Evolutionary conservation across 768 basidiomycete species (phyloP), one percentile per base, ranked within the genome.

Genomic region (Kwoniella shandongensis): DNA sequence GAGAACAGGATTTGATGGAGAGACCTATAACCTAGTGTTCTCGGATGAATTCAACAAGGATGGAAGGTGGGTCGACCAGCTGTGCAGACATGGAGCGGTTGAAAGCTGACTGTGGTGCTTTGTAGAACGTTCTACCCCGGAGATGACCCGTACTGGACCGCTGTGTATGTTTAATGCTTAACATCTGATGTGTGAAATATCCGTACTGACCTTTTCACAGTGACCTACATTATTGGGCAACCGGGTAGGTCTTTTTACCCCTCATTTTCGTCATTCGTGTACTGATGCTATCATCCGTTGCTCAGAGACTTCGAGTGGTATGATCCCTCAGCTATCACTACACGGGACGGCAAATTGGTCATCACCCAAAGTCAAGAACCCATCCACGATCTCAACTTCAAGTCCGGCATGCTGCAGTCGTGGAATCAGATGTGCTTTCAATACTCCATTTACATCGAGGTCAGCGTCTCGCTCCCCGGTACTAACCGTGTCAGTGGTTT

Each of bases 351-450:
- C 4, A 85, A 86, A 59, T 80, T 97, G 12, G 85, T 88, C 8
- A 85, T 97, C 58, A 90, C 89, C 11, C 81, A 93, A 74, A 81
- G 82, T 11, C 84, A 91, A 78, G 78, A 81, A 60, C 79, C 76
- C 20, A 86, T 80, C 55, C 86, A 96, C 70, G 82, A 89, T 65
- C 81, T 98, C 57, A 88, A 92, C 75, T 98, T 88, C 74, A 64
- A 84, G 78, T 85, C 70, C 20, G 67, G 67, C 11, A 69, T 75
- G 70, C 59, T 92, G 10, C 85, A 87, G 64, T 83, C 85, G 12
- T 96, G 93, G 92, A 94, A 96, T 78, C 90, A 96, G 77, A 77
- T 96, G 52, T 98, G 93, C 78, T 96, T 92, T 78, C 93, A 86
- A 15, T 66, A 70, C 46, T 91, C 90, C 0, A 91, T 90, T 1